These are phyloP conservation scores for Zasmidium cellare DNA, from an alignment of 2,329 filamentous ascomycete genomes.

Conservation along the genomic window DNA sequence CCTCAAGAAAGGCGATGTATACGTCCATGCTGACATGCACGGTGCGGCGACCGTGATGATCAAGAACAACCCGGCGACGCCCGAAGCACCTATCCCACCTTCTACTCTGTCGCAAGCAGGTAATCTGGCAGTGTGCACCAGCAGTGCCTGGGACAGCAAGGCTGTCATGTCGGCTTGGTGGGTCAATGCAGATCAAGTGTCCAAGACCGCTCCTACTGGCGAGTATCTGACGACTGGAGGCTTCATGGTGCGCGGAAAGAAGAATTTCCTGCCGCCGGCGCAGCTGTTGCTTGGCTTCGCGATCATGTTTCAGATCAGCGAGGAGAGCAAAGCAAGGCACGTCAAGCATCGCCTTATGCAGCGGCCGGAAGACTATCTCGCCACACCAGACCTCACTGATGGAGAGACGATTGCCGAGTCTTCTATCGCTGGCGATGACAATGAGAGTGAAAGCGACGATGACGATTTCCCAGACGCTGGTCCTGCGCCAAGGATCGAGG, in stretches of 20 bases:
- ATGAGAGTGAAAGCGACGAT: conserved; percentile 44
- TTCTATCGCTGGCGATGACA: conserved; percentile 25
- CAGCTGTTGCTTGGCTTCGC: conserved; percentile 86
- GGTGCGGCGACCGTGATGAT: conserved; percentile 84
- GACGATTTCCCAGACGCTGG: conserved; percentile 29
- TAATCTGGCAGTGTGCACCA: conserved; percentile 78
- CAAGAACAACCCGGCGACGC: conserved; percentile 77
- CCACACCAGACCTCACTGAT: conserved; percentile 31
- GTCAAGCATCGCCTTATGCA: conserved; percentile 67
- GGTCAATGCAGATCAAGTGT: conserved; percentile 87
- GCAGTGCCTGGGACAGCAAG: conserved; percentile 93
- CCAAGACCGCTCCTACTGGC: conserved; percentile 76
- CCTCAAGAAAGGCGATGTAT: conserved; percentile 84
- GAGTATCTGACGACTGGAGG: conserved; percentile 77
- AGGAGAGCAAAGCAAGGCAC: conserved; percentile 80
- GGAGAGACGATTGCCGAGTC: conserved; percentile 33
- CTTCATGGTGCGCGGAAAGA: conserved; percentile 81
- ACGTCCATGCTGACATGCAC: conserved; percentile 84
- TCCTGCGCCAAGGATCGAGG: conserved; percentile 25
- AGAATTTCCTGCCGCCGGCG: conserved; percentile 86
- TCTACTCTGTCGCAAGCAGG: conserved; percentile 90
- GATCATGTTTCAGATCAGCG: conserved; percentile 83
- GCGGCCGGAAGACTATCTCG: conserved; percentile 22
- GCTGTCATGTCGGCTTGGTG: conserved; percentile 95
- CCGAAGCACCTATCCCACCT: conserved; percentile 85